These are phyloP conservation scores for Penicillium olsonii DNA, from an alignment of 2,329 filamentous ascomycete species.

Conservation along the genomic window DNA sequence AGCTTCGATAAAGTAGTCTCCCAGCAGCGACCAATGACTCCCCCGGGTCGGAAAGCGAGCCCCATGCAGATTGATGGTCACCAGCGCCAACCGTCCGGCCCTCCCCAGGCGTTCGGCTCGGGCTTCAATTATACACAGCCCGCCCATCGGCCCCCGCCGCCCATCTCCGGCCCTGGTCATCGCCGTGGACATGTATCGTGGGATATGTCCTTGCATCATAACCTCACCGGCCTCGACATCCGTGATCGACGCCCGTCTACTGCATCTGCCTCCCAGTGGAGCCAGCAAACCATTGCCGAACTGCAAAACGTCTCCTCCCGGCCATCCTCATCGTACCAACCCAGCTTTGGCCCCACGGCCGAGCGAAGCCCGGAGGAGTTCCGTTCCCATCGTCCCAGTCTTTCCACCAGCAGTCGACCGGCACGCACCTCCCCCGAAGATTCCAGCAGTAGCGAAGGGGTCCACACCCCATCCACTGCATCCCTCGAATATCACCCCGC, in stretches of 20 bases:
- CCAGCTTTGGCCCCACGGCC: constrained; percentile 26
- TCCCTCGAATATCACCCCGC: constrained; percentile 51
- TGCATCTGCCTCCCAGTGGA: constrained; percentile 42
- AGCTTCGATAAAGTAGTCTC: constrained; percentile 75
- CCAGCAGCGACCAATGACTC: constrained; percentile 63
- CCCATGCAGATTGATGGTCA: constrained; percentile 74
- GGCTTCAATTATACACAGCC: constrained; percentile 39
- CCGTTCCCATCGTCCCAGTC: constrained; percentile 32
- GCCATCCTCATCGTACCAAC: constrained; percentile 38
- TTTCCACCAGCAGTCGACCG: constrained; percentile 31
- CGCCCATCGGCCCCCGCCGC: constrained; percentile 39
- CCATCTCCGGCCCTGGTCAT: constrained; percentile 47
- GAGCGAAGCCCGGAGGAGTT: constrained; percentile 28
- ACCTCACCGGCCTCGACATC: constrained; percentile 47
- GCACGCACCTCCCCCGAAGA: constrained; percentile 50
- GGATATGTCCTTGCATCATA: constrained; percentile 49
- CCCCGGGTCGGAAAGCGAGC: constrained; percentile 66
- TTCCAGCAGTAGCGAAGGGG: constrained; percentile 52
- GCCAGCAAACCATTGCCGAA: constrained; percentile 47
- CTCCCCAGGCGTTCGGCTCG: constrained; percentile 35
- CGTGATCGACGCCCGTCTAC: constrained; percentile 37
- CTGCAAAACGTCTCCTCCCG: constrained; percentile 41
- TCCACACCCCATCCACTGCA: constrained; percentile 50
- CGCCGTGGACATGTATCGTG: constrained; percentile 51
- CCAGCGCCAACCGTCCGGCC: constrained; percentile 30